Base-by-base conservation (phyloP, 2,329 filamentous ascomycete genomes). In the Colletotrichum horii region DNA sequence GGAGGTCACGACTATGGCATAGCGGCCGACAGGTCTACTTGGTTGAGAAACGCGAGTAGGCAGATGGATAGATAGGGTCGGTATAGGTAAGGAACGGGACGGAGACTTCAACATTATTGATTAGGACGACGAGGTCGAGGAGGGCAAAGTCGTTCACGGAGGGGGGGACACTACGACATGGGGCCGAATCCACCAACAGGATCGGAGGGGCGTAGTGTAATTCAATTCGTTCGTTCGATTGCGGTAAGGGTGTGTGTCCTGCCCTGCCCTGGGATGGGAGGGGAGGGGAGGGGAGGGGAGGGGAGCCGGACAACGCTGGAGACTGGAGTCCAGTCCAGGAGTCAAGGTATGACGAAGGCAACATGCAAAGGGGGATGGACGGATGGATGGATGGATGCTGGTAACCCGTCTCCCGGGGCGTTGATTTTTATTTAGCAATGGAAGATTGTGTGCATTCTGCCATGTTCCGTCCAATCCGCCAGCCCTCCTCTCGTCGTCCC, bases 291-390 rank as follows among this genome's bases (percentile, higher is more conserved):
- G 6, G 26, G 6, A 6, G 26, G 26, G 26, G 14, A 26, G 36
- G 62, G 36, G n/a, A 28, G 62, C 22, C 32, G 24, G 34, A 26
- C 28, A n/a, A 14, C 16, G 34, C 22, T 34, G 43, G n/a, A 48
- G 43, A 55, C 24, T 28, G 38, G 36, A 30, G 15, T 22, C 19
- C 62, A 30, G 15, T 22, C 19, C 62, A 48, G 38, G 62, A 68
- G 66, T 56, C 66, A 43, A 60, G 34, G 56, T 62, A 71, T 65
- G 68, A 75, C 24, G 73, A 73, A 56, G 65, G 70, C 67, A 75
- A 58, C 56, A 62, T 75, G 73, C 69, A 64, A 64, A 61, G 58
- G 32, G 58, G 58, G 28, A 32, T 61, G 28, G 34, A 73, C 43
- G 43, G 43, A 48, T 48, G 43, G 34, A 36, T 36, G 60, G 19